These are phyloP conservation scores for Aplosporella prunicola DNA, from an alignment of 2,329 filamentous ascomycete genomes.

Conservation along the genomic window DNA sequence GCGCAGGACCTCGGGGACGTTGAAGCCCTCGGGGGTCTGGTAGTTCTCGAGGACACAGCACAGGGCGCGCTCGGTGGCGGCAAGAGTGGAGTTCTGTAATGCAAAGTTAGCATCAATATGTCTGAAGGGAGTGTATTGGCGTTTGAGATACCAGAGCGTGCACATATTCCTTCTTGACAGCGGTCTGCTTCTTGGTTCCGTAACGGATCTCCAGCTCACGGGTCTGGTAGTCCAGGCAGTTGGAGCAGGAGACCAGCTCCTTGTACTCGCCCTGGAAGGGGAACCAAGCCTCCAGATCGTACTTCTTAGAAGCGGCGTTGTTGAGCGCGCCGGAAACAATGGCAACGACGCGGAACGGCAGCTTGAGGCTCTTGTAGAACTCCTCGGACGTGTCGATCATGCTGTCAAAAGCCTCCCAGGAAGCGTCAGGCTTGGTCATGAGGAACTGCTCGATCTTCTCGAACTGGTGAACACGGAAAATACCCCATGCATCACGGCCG, in stretches of 20 bases:
- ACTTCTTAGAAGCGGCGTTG: constrained; percentile 62
- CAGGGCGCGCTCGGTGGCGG: constrained; percentile 81
- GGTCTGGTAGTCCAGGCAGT: constrained; percentile 97
- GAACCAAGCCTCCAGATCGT: constrained; percentile 93
- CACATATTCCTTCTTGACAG: constrained; percentile 79
- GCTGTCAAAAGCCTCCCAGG: constrained; percentile 84
- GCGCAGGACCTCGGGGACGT: constrained; percentile 26
- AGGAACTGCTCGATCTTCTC: constrained; percentile 86
- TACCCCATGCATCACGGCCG: constrained; percentile 90
- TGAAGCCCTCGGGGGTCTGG: constrained; percentile 67
- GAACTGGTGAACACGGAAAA: constrained; percentile 97
- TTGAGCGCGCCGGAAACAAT: constrained; percentile 94
- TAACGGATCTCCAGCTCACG: constrained; percentile 86
- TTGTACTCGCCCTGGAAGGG: constrained; percentile 97
- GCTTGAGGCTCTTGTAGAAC: constrained; percentile 81
- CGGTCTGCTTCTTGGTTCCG: constrained; percentile 69
- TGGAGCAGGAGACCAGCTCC: constrained; percentile 92
- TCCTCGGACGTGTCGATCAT: constrained; percentile 90
- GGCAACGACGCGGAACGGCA: constrained; percentile 84
- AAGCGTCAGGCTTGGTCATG: constrained; percentile 70
- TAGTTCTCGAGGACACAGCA: constrained; percentile 97
- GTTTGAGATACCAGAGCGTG: constrained; percentile 54
- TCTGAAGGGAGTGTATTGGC: too few species aligned
- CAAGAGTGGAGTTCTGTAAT: constrained; percentile 62
- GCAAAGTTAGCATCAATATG: neutral